Percentiles rank a stretch among this genome's conserved stretches.
These are phyloP conservation scores for Pilasporangium apinafurcum DNA, from an alignment of 352 stramenopile genomes.

Conservation along the genomic window DNA sequence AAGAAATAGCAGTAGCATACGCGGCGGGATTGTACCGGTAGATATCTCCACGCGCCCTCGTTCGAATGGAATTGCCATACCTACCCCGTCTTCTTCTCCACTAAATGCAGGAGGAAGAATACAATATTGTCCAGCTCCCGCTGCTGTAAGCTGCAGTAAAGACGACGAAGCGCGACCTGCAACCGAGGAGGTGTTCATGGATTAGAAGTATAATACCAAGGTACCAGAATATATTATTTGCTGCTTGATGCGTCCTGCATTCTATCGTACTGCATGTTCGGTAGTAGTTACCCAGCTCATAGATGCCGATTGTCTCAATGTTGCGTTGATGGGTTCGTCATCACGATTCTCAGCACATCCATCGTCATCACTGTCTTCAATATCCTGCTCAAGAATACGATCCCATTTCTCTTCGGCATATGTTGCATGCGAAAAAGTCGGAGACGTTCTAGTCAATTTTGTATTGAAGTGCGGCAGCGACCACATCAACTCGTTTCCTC, in stretches of 20 bases:
- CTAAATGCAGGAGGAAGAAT: no score
- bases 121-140: conserved; percentile 10
- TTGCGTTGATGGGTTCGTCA: not conserved
- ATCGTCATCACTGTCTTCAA: conserved; percentile 10
- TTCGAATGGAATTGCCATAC: no score
- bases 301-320: no score
- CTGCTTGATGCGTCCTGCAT: no score
- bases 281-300: no score
- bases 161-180: conserved; percentile 42
- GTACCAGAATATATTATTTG: not conserved
- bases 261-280: no score
- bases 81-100: no score
- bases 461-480: conserved; percentile 4
- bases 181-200: conserved; percentile 11
- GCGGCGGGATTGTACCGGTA: not conserved
- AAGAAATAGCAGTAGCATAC: conserved; percentile 1
- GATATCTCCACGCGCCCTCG: not conserved
- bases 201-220: not conserved
- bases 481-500: conserved; percentile 7
- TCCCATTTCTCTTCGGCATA: conserved; percentile 73
- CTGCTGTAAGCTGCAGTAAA: conserved; percentile 25
- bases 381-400: conserved; percentile 42
- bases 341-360: conserved; percentile 10
- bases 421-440: conserved; percentile 16
- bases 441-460: conserved; percentile 6